Evolutionary conservation across 1,139 yeast species (phyloP).

Genomic region (Suhomyces kunorum): DNA sequence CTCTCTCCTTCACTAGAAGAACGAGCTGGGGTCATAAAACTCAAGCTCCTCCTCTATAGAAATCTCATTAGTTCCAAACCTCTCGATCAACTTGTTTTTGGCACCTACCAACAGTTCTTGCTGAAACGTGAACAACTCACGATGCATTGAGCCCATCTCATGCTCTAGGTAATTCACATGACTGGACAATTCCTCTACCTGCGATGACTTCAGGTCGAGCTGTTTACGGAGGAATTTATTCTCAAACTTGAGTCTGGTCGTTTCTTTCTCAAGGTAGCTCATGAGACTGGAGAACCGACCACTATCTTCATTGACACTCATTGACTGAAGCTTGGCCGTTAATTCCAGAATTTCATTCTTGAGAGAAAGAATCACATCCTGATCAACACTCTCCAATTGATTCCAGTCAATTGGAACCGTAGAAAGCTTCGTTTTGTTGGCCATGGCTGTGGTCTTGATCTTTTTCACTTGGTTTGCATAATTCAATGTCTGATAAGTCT

Average conservation of each 20-base stretch:
- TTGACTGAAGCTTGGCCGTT: conserved; percentile 26
- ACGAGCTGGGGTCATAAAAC: conserved; percentile 2
- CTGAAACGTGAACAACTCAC: conserved; percentile 3
- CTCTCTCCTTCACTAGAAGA: too few species aligned
- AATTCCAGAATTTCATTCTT: conserved; percentile 34
- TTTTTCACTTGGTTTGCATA: conserved; percentile 76
- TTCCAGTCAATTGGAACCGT: conserved; percentile 36
- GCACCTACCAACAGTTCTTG: not conserved
- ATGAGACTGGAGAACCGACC: conserved; percentile 30
- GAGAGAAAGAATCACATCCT: conserved; percentile 32
- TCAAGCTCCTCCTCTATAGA: conserved; percentile 8
- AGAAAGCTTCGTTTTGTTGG: conserved; percentile 39
- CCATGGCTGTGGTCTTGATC: conserved; percentile 62
- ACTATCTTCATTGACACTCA: conserved; percentile 5
- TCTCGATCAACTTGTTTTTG: conserved; percentile 3
- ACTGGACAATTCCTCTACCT: conserved; percentile 28
- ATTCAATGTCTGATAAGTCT: conserved; percentile 68
- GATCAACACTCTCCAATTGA: conserved; percentile 29
- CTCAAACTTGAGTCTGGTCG: conserved; percentile 34
- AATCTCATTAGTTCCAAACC: not conserved
- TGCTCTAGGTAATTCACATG: conserved; percentile 35
- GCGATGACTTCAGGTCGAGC: conserved; percentile 22
- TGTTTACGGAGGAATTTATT: conserved; percentile 32
- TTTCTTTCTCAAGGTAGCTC: conserved; percentile 35
- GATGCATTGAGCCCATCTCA: conserved; percentile 19